These are phyloP conservation scores for Zalaria obscura DNA, from an alignment of 2,329 filamentous ascomycete genomes.

Conservation along the genomic window DNA sequence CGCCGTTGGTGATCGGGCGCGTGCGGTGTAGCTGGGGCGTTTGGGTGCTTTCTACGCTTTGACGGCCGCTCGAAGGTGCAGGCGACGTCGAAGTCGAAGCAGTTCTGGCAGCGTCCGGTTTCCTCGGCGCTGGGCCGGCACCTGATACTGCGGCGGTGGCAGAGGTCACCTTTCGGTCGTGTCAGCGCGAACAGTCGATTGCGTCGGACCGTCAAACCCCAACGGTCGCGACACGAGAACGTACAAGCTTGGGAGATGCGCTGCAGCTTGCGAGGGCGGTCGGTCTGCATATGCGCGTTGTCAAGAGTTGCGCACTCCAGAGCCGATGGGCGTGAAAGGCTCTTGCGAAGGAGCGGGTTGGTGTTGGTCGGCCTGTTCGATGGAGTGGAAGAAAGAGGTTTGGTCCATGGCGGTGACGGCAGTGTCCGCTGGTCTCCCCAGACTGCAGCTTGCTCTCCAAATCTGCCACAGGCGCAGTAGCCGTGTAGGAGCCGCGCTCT, in stretches of 20 bases:
- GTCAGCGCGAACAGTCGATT: neutral
- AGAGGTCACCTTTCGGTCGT: conserved; percentile 30
- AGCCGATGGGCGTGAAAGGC: no score
- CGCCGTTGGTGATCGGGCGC: conserved; percentile 1
- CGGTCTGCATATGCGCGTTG: conserved; percentile 8
- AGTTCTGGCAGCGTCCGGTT: conserved; percentile 32
- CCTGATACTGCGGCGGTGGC: conserved; percentile 33
- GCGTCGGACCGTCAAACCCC: no score
- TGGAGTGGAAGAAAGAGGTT: no score
- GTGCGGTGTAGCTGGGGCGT: conserved; percentile 1
- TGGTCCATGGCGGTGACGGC: no score
- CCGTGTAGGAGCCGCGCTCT: no score
- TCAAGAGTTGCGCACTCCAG: no score
- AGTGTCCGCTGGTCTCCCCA: no score
- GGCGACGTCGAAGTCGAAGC: conserved; percentile 33
- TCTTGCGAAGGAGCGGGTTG: no score
- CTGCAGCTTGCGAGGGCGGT: conserved; percentile 20
- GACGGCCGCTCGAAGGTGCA: conserved; percentile 34
- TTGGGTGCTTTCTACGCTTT: conserved; percentile 15
- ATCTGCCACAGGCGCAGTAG: no score
- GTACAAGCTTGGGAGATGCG: conserved; percentile 20
- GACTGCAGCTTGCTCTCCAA: no score
- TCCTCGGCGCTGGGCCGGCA: conserved; percentile 25
- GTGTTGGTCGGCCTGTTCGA: no score
- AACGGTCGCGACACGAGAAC: neutral